Base-by-base conservation (phyloP, 176 grass and related monocot genomes). In the Carex parvula region DNA sequence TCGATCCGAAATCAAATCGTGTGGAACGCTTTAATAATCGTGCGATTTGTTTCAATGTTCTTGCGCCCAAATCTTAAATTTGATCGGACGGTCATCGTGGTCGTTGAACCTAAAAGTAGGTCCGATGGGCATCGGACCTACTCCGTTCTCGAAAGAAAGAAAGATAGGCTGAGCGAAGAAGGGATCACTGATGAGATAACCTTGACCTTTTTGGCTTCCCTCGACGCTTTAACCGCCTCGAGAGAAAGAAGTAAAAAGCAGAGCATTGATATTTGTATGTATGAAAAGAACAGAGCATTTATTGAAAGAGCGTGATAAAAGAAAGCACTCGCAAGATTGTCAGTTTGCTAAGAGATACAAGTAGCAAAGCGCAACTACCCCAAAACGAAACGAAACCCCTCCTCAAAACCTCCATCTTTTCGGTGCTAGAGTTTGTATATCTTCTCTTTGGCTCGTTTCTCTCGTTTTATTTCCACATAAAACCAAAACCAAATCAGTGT, bases 221-320 rank as follows among this genome's bases (percentile, higher is more conserved):
- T 76, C 55, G 46, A 76, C 72, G 17, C 12, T 76, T 53, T 77
- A 77, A 77, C 73, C 26, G 73, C 73, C 73, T 56, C 13, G 46
- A 56, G 50, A 77, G 46, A 32, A 33, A 52, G 73, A 77, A 17
- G 18, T 77, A 54, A 77, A 76, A 76, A 55, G 73, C 73, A 9
- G 46, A 30, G 52, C 73, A 54, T 54, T 77, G 50, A 55, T 48
- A 8, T 14, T 56, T 56, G 21, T 56, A n/a, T n/a, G n/a, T n/a
- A 29, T 56, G 50, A 76, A 42, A 77, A 77, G 18, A 77, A 29
- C 73, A 56, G 73, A 77, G 73, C 73, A 77, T 77, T 77, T 77
- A 77, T 77, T 77, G 72, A 54, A 7, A 30, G 67, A 41, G 0
- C 8, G 41, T 3, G 41, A 73, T 73, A 73, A 73, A 73, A 50